Percentiles rank a stretch among this genome's conserved stretches.
Conservation (phyloP, 2,329 filamentous ascomycete genomes). For the Trichoderma arundinaceum region DNA sequence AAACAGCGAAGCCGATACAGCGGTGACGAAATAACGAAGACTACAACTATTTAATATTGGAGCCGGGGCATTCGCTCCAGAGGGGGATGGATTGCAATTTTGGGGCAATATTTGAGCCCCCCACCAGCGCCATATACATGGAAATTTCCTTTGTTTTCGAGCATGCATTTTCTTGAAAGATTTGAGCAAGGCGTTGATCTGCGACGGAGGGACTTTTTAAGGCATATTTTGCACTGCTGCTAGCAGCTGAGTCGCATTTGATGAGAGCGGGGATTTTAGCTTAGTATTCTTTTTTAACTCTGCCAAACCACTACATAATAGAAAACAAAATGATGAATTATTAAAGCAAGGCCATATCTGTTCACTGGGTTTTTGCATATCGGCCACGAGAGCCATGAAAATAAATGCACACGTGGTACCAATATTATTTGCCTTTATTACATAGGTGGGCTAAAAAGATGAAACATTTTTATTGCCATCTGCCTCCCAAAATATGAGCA, state of each 20-base stretch:
- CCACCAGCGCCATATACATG: neutral
- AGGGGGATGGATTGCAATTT: neutral
- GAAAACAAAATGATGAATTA: neutral
- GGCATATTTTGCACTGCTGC: neutral
- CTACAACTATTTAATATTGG: neutral
- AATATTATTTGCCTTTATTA: neutral
- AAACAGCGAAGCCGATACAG: neutral
- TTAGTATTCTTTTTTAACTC: neutral
- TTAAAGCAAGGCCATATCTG: neutral
- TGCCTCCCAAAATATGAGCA: neutral
- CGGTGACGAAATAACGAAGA: conserved; percentile 9
- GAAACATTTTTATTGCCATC: no score
- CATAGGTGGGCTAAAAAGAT: neutral
- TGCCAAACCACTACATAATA: neutral
- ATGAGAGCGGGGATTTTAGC: conserved; percentile 15
- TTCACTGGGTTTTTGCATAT: neutral
- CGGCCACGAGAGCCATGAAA: neutral
- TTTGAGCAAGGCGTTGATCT: conserved; percentile 8
- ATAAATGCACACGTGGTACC: neutral
- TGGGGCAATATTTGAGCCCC: neutral
- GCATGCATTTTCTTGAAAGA: neutral
- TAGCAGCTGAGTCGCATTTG: conserved; percentile 8
- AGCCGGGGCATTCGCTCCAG: neutral
- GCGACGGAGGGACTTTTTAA: neutral
- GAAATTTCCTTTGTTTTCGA: conserved; percentile 2